Evolutionary conservation across 164 flowering plant species (phyloP).

Genomic region (Kingdonia uniflora): DNA sequence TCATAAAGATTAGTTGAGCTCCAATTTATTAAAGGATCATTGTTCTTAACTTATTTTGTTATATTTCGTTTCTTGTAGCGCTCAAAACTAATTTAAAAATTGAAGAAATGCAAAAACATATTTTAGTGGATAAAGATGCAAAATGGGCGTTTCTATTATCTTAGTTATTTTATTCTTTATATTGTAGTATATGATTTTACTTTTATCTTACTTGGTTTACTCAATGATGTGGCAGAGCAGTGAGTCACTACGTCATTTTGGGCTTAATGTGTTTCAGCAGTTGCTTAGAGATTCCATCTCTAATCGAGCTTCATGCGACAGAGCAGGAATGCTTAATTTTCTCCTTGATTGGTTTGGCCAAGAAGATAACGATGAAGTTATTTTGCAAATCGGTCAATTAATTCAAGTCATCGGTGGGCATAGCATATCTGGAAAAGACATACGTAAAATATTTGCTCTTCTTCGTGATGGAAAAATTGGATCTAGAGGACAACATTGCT

Average conservation of each 20-base stretch:
- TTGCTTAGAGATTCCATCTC: constrained; percentile 77
- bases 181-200: not conserved
- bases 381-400: constrained; percentile 60
- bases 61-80: too few species aligned
- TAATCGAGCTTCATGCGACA: constrained; percentile 80
- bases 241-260: constrained; percentile 55
- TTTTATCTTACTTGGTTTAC: constrained; percentile 16
- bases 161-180: constrained; percentile 3
- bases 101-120: too few species aligned
- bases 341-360: constrained; percentile 92
- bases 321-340: constrained; percentile 92
- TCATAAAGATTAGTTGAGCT: too few species aligned
- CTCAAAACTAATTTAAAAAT: too few species aligned
- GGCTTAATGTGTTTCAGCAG: constrained; percentile 71
- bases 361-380: constrained; percentile 47
- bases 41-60: too few species aligned
- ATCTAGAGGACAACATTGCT: constrained; percentile 42
- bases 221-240: constrained; percentile 86
- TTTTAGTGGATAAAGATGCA: too few species aligned
- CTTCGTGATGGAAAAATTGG: constrained; percentile 75
- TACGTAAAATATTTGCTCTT: constrained; percentile 87
- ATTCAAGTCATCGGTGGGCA: constrained; percentile 91
- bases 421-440: constrained; percentile 97
- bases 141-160: too few species aligned
- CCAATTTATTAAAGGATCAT: too few species aligned